phyloP scores from a whole-genome alignment of 352 stramenopile species.

The Globisporangium lucens region DNA sequence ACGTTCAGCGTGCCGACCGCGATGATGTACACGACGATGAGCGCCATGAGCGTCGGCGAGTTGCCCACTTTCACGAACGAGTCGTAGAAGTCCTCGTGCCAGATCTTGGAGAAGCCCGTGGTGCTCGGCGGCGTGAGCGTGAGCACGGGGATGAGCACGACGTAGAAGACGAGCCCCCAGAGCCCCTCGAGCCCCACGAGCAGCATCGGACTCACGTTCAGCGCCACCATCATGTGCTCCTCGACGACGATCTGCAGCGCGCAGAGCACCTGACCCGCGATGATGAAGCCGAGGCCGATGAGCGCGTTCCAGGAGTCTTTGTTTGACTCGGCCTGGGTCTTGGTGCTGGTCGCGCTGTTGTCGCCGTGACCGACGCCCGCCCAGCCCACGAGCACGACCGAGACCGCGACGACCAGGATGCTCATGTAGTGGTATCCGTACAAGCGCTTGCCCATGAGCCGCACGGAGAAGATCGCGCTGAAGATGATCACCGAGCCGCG shows the following conservation, averaged over 20 bases:
- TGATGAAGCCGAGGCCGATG: conserved; percentile 74
- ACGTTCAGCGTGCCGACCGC: conserved; percentile 80
- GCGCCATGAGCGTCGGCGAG: conserved; percentile 50
- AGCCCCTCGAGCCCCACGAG: conserved; percentile 85
- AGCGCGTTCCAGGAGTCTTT: conserved; percentile 46
- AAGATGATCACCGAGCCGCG: conserved; percentile 91
- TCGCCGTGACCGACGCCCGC: conserved; percentile 44
- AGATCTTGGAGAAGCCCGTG: conserved; percentile 63
- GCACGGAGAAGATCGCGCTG: conserved; percentile 81
- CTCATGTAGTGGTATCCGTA: conserved; percentile 85
- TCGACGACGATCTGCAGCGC: conserved; percentile 89
- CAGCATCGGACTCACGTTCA: conserved; percentile 85
- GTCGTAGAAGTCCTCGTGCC: conserved; percentile 81
- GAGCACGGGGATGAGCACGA: conserved; percentile 65
- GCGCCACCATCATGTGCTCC: conserved; percentile 81
- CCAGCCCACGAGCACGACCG: conserved; percentile 68
- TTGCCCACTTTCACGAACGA: conserved; percentile 74
- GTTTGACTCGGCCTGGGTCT: conserved; percentile 12
- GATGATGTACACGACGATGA: conserved; percentile 65
- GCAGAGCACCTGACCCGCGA: conserved; percentile 75
- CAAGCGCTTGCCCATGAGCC: conserved; percentile 79
- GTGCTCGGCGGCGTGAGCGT: conserved; percentile 46
- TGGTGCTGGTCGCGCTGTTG: conserved; percentile 1
- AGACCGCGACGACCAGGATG: conserved; percentile 73
- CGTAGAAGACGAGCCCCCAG: conserved; percentile 84